phyloP scores from a whole-genome alignment of 768 basidiomycete genomes.

The Lactarius evosmus region DNA sequence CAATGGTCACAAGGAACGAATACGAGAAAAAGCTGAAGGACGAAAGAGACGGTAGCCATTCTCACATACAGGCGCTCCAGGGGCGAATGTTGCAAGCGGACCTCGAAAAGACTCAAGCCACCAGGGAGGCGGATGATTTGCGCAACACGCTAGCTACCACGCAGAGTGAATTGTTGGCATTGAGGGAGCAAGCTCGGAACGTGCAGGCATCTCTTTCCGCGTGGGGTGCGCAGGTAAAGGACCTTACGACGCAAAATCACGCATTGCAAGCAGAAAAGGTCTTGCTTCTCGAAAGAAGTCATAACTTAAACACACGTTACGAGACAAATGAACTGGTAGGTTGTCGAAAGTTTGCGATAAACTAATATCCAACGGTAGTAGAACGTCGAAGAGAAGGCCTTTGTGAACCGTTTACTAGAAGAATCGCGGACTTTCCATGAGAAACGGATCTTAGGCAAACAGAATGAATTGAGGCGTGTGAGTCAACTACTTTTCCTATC shows the following conservation, averaged over 20 bases:
- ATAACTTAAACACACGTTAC: slow-evolving; percentile 34
- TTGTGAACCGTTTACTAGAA: slow-evolving; percentile 34
- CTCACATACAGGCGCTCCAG: slow-evolving; percentile 24
- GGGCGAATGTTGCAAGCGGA: slow-evolving; percentile 25
- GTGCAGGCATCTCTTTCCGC: slow-evolving; percentile 28
- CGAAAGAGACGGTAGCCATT: slow-evolving; percentile 20
- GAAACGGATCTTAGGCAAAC: slow-evolving; percentile 35
- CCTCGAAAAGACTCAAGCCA: slow-evolving; percentile 19
- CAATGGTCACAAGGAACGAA: slow-evolving; percentile 14
- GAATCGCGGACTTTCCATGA: slow-evolving; percentile 36
- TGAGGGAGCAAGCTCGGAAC: slow-evolving; percentile 28
- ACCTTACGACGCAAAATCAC: slow-evolving; percentile 28
- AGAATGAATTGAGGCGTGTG: slow-evolving; percentile 38
- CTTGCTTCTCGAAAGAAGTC: slow-evolving; percentile 28
- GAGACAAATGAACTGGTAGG: slow-evolving; percentile 34
- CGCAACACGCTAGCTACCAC: slow-evolving; percentile 21
- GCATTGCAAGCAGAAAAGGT: slow-evolving; percentile 30
- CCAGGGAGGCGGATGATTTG: slow-evolving; percentile 23
- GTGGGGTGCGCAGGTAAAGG: slow-evolving; percentile 28
- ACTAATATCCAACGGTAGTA: slow-evolving; percentile 16
- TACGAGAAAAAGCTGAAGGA: slow-evolving; percentile 20
- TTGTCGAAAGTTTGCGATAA: neutral
- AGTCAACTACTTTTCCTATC: slow-evolving; percentile 4
- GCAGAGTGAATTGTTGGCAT: slow-evolving; percentile 24
- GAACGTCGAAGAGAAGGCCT: slow-evolving; percentile 36